phyloP scores from a whole-genome alignment of 495 filamentous ascomycete genomes.

The Hypomontagnella submonticulosa region DNA sequence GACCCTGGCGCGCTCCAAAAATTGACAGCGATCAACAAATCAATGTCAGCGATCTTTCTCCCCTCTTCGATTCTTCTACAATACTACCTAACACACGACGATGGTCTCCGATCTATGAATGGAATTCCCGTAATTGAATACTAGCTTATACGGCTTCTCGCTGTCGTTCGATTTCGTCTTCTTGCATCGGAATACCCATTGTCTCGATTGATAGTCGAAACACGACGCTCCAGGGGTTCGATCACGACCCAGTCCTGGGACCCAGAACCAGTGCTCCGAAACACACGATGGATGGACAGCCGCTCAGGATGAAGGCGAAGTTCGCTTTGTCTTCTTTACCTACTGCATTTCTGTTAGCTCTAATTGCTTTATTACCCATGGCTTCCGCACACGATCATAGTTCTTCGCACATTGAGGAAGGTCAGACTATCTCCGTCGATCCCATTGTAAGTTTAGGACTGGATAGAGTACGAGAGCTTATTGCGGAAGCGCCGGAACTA shows the following conservation, averaged over 20 bases:
- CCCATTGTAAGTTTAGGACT: conserved; percentile 77
- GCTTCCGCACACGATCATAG: conserved; percentile 78
- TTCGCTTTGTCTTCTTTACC: conserved; percentile 31
- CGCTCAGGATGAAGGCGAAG: conserved; percentile 18
- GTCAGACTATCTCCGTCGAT: conserved; percentile 77
- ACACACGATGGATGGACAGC: conserved; percentile 29
- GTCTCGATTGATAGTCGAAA: conserved; percentile 31
- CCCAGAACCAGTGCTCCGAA: conserved; percentile 25
- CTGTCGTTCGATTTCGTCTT: conserved; percentile 9
- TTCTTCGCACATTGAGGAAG: conserved; percentile 78
- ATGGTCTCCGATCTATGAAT: too few relatives aligned
- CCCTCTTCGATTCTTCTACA: conserved; percentile 1
- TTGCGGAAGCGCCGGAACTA: conserved; percentile 28
- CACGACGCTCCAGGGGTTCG: conserved; percentile 31
- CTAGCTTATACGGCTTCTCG: conserved; percentile 3
- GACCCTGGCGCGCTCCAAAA: conserved; percentile 6
- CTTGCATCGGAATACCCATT: conserved; percentile 19
- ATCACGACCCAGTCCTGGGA: conserved; percentile 26
- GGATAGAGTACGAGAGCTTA: not conserved
- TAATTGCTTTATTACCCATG: conserved; percentile 50
- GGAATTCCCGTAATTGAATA: not conserved
- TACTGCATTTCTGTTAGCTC: conserved; percentile 28
- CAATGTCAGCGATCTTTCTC: conserved; percentile 12
- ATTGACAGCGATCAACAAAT: conserved; percentile 17
- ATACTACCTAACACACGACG: too few relatives aligned